phyloP scores from a whole-genome alignment of 768 basidiomycete genomes.

The Pleurotus giganteus region DNA sequence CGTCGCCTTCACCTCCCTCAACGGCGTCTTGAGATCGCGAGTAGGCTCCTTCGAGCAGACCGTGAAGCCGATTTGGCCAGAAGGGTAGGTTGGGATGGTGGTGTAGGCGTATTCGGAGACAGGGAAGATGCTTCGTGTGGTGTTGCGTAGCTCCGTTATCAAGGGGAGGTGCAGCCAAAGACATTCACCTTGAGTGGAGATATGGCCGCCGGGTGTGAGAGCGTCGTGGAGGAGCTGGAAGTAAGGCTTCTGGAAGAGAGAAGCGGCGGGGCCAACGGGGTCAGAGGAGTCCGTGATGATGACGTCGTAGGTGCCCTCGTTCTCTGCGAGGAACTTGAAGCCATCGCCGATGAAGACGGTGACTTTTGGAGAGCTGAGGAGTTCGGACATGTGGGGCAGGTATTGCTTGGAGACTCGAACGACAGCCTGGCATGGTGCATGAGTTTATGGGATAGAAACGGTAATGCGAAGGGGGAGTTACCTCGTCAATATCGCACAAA shows the following conservation, averaged over 20 bases:
- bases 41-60: conserved; percentile 77
- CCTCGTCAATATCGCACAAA: conserved; percentile 96
- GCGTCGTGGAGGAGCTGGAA: conserved; percentile 93
- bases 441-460: neutral
- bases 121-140: conserved; percentile 74
- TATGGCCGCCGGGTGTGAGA: conserved; percentile 84
- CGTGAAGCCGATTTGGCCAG: conserved; percentile 96
- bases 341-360: conserved; percentile 88
- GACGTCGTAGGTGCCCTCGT: conserved; percentile 85
- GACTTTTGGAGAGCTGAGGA: conserved; percentile 79
- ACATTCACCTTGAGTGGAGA: conserved; percentile 95
- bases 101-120: conserved; percentile 89
- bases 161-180: conserved; percentile 92
- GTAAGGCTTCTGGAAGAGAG: conserved; percentile 96
- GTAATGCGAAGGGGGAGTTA: conserved; percentile 21
- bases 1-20: conserved; percentile 69
- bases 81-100: conserved; percentile 96
- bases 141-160: conserved; percentile 71
- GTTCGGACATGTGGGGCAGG: conserved; percentile 90
- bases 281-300: conserved; percentile 99
- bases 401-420: conserved; percentile 90
- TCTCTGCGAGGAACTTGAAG: conserved; percentile 95
- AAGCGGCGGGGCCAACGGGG: conserved; percentile 93
- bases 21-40: conserved; percentile 68
- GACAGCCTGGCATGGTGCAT: conserved; percentile 62